A percentile compares a stretch with the other conserved stretches of the same genome.
These are phyloP conservation scores for Mycena maculata DNA, from an alignment of 768 basidiomycete genomes.

Conservation along the genomic window DNA sequence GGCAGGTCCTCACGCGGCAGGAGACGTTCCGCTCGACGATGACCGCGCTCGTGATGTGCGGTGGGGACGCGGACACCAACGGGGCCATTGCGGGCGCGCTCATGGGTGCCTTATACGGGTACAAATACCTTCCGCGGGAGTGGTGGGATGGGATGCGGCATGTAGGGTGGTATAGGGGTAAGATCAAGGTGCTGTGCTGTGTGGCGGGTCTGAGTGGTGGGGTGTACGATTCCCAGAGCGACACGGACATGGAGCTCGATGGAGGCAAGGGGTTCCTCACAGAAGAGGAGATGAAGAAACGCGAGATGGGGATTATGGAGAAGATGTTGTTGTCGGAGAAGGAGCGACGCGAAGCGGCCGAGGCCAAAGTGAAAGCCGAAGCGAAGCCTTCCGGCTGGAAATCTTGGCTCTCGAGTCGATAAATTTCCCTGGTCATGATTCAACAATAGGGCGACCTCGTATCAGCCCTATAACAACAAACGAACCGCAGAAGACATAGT, in stretches of 20 bases:
- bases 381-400: slow-evolving; percentile 19
- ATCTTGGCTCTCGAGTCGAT: slow-evolving; percentile 9
- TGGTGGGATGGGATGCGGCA: slow-evolving; percentile 38
- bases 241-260: slow-evolving; percentile 32
- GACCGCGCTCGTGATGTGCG: slow-evolving; percentile 36
- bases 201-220: slow-evolving; percentile 30
- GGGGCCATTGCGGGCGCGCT: slow-evolving; percentile 38
- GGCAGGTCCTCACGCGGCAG: slow-evolving; percentile 27
- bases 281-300: slow-evolving; percentile 34
- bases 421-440: neutral
- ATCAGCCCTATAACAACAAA: too few relatives aligned
- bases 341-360: slow-evolving; percentile 28
- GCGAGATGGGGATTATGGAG: slow-evolving; percentile 37
- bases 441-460: too few relatives aligned
- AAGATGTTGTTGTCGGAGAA: slow-evolving; percentile 35
- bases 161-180: slow-evolving; percentile 32
- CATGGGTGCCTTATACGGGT: slow-evolving; percentile 36
- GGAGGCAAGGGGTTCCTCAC: slow-evolving; percentile 34
- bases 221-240: slow-evolving; percentile 29
- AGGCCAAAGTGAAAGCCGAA: slow-evolving; percentile 24
- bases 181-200: slow-evolving; percentile 25
- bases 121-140: slow-evolving; percentile 35
- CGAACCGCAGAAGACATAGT: too few relatives aligned
- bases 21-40: slow-evolving; percentile 37
- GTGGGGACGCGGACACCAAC: slow-evolving; percentile 39